Evolutionary conservation across 176 grass and related monocot species (phyloP).

Genomic region (Pontederia paniculata): DNA sequence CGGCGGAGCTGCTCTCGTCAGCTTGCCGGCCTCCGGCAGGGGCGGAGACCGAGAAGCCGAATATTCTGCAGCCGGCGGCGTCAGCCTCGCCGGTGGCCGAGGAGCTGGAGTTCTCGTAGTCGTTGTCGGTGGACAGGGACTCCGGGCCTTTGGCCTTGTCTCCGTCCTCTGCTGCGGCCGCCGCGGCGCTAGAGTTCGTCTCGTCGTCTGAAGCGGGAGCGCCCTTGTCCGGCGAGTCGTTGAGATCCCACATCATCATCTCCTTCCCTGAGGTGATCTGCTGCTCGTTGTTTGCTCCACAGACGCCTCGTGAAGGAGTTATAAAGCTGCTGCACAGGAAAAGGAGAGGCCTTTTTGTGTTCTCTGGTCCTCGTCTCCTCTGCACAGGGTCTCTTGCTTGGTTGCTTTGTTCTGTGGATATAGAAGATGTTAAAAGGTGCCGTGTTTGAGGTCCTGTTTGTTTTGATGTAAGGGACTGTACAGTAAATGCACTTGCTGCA

Average conservation of each 20-base stretch:
- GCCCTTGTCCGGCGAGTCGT: constrained; percentile 45
- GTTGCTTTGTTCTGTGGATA: too few relatives aligned
- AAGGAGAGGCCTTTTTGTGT: too few relatives aligned
- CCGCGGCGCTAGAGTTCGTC: neutral
- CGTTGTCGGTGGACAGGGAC: neutral
- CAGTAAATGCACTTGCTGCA: too few relatives aligned
- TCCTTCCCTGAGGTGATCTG: too few relatives aligned
- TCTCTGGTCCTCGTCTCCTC: too few relatives aligned
- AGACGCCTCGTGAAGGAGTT: too few relatives aligned
- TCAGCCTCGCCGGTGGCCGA: neutral
- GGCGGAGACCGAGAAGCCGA: constrained; percentile 19
- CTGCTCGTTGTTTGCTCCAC: too few relatives aligned
- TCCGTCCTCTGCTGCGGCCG: neutral
- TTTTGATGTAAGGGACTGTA: too few relatives aligned
- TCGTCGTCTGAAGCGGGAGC: constrained; percentile 5
- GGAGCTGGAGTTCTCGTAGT: constrained; percentile 1
- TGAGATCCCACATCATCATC: constrained; percentile 81
- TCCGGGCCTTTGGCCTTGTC: constrained; percentile 8
- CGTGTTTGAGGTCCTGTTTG: too few relatives aligned
- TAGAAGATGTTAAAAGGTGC: too few relatives aligned
- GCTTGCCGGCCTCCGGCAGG: constrained; percentile 22
- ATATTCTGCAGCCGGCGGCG: constrained; percentile 22
- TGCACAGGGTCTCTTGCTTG: too few relatives aligned
- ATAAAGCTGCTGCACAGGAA: too few relatives aligned
- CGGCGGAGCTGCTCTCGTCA: constrained; percentile 34